Evolutionary conservation across 768 basidiomycete species (phyloP).

Genomic region (Tricholoma bakamatsutake): DNA sequence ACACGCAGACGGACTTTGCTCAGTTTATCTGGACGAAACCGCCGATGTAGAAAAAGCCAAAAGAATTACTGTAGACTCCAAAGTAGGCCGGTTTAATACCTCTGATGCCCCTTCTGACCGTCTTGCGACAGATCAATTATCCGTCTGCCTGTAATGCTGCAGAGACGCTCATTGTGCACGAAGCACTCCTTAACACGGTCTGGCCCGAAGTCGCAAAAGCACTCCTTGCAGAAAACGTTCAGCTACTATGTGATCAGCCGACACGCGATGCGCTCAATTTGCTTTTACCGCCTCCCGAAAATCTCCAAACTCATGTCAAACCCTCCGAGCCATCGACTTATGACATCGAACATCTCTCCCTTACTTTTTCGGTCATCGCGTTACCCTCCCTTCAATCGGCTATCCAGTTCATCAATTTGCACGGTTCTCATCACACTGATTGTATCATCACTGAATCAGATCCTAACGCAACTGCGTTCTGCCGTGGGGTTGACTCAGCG

Average conservation of each 20-base stretch:
- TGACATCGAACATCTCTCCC: slow-evolving; percentile 81
- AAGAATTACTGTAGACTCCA: slow-evolving; percentile 82
- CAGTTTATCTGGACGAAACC: slow-evolving; percentile 80
- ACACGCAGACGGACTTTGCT: slow-evolving; percentile 94
- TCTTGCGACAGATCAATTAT: slow-evolving; percentile 68
- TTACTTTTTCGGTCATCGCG: slow-evolving; percentile 75
- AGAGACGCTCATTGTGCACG: slow-evolving; percentile 87
- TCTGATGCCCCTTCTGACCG: background rate
- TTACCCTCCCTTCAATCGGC: slow-evolving; percentile 70
- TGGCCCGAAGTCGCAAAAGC: slow-evolving; percentile 80
- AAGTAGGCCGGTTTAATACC: slow-evolving; percentile 43
- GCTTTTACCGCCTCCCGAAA: slow-evolving; percentile 28
- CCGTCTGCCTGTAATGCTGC: slow-evolving; percentile 93
- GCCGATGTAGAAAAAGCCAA: slow-evolving; percentile 78
- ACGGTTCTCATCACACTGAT: slow-evolving; percentile 96
- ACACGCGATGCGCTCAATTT: slow-evolving; percentile 52
- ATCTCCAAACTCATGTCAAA: slow-evolving; percentile 41
- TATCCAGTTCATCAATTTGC: slow-evolving; percentile 84
- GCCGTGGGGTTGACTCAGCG: slow-evolving; percentile 84
- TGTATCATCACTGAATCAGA: slow-evolving; percentile 82
- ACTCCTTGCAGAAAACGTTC: slow-evolving; percentile 63
- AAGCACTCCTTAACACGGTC: slow-evolving; percentile 57
- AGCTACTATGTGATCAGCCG: slow-evolving; percentile 70
- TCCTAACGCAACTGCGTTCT: slow-evolving; percentile 62
- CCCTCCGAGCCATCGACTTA: slow-evolving; percentile 62